Evolutionary conservation across 2,329 filamentous ascomycete genomes (phyloP), one percentile per base, ranked within the genome.

Genomic region (Lojkania enalia): DNA sequence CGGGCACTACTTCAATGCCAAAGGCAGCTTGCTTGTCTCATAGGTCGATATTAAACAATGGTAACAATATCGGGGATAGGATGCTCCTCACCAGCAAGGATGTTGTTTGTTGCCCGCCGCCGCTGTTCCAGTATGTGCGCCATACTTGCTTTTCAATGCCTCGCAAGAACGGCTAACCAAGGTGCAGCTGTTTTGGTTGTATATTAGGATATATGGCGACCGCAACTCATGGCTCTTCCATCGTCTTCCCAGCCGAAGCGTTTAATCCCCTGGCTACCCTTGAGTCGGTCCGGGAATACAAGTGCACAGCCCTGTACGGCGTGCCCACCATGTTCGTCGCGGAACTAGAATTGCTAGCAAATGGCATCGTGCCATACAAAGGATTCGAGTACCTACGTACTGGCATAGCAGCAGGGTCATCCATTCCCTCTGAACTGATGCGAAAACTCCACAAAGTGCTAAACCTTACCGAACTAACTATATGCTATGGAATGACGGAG

Each of bases 401-500:
- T n/a, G 94, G 94, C 20, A 96, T 97, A 56, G 90, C 87, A 9
- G 90, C 92, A 0, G 94, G 94, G 0, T 87, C 82, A 43, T 87
- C 84, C n/a, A 86, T 97, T 1, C 92, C 94, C 0, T 82, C 86
- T 15, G 80, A 88, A 41, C 76, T 96, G 20, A 95, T 95, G 88
- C 77, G 79, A 14, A 83, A 81, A 48, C 73, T 97, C 5, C 87
- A 92, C 66, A 77, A 78, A 18, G 78, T 75, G 1, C 76, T 97
- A 6, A 94, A 94, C 37, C 74, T 97, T 14, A 81, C 79, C 0
- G 87, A 95, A 44, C 73, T 97, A 16, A 92, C 91, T 0, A 96
- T 96, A 52, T 96, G 91, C 75, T 97, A 96, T 69, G 91, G 91
- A 49, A 95, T 95, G 90, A 96, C 91, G 1, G 91, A 96, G 71